These are phyloP conservation scores for Microsporum ferrugineum DNA, from an alignment of 2,329 filamentous ascomycete genomes.

Conservation along the genomic window DNA sequence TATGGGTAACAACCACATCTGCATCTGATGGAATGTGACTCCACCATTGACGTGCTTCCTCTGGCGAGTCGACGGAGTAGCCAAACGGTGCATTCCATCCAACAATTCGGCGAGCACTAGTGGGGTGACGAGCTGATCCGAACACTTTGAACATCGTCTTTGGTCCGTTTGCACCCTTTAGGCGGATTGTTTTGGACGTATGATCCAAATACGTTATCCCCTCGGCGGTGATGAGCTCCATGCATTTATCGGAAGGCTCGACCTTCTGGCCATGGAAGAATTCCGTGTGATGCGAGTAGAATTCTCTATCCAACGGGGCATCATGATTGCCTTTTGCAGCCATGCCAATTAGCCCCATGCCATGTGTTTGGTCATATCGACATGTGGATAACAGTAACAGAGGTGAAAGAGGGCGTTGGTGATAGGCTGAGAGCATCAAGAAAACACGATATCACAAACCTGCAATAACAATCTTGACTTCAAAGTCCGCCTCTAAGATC, in stretches of 20 bases:
- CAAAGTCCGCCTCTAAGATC: constrained; percentile 43
- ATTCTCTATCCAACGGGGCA: constrained; percentile 41
- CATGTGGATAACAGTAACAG: background rate
- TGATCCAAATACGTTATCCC: constrained; percentile 43
- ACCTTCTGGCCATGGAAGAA: constrained; percentile 35
- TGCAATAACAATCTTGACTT: constrained; percentile 45
- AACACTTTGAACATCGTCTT: constrained; percentile 44
- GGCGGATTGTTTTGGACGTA: constrained; percentile 33
- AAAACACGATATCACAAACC: constrained; percentile 26
- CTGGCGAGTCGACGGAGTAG: constrained; percentile 30
- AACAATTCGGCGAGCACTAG: constrained; percentile 32
- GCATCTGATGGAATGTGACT: constrained; percentile 38
- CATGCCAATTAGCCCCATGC: background rate
- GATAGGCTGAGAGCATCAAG: background rate
- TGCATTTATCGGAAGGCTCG: constrained; percentile 37
- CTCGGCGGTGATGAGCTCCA: constrained; percentile 29
- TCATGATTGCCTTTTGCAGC: constrained; percentile 45
- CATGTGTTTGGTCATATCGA: background rate
- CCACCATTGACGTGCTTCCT: constrained; percentile 38
- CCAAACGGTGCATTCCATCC: constrained; percentile 36
- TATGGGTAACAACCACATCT: constrained; percentile 48
- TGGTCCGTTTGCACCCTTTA: constrained; percentile 37
- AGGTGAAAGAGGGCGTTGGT: background rate
- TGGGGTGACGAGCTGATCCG: constrained; percentile 45
- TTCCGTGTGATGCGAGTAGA: constrained; percentile 34